These are phyloP conservation scores for Heliamphora exappendiculata DNA, from an alignment of 148 eudicot genomes.

Conservation along the genomic window DNA sequence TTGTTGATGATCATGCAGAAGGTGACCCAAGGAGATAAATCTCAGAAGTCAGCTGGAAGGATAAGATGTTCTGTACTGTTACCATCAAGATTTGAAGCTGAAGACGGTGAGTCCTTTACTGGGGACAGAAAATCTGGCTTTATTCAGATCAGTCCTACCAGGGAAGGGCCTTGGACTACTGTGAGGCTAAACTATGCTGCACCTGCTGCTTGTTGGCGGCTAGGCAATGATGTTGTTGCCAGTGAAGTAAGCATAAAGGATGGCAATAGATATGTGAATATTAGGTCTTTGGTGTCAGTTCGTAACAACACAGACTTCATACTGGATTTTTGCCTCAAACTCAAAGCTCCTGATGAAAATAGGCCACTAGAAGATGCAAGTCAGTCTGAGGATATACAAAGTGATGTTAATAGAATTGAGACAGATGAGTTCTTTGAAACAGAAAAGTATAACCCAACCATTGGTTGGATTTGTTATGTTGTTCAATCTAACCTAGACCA, in stretches of 20 bases:
- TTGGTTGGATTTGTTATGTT: constrained; percentile 52
- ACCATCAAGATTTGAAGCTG: constrained; percentile 44
- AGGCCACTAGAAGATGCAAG: constrained; percentile 22
- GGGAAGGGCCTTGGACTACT: constrained; percentile 90
- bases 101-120: constrained; percentile 28
- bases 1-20: constrained; percentile 30
- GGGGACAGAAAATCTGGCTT: constrained; percentile 50
- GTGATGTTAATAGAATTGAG: constrained; percentile 30
- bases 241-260: constrained; percentile 79
- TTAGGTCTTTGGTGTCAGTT: constrained; percentile 86
- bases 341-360: constrained; percentile 31
- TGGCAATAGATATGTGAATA: constrained; percentile 81
- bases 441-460: constrained; percentile 39
- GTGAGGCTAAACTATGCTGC: constrained; percentile 88
- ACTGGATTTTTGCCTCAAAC: constrained; percentile 69
- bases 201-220: constrained; percentile 91
- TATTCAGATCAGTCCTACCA: constrained; percentile 79
- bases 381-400: constrained; percentile 24
- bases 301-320: constrained; percentile 63
- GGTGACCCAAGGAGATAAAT: constrained; percentile 19
- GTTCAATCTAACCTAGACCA: constrained; percentile 22
- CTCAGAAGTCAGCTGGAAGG: constrained; percentile 39
- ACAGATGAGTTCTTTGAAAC: constrained; percentile 70
- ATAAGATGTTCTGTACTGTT: constrained; percentile 60
- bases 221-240: constrained; percentile 86